Conservation (phyloP, 768 basidiomycete species). For the Collybiopsis luxurians region DNA sequence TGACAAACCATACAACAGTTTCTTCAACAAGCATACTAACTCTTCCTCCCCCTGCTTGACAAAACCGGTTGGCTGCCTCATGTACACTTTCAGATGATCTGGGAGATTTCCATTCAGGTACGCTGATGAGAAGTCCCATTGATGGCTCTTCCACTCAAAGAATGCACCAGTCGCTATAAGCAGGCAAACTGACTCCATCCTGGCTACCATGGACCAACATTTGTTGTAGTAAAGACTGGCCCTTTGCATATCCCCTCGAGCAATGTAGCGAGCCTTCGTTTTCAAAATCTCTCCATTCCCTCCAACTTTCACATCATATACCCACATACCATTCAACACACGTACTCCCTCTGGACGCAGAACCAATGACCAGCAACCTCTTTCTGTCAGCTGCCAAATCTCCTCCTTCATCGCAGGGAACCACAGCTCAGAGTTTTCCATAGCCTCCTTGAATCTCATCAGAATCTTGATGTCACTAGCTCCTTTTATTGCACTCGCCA, state of each 20-base stretch:
- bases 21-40: background rate
- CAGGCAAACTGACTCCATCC: slow-evolving; percentile 9
- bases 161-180: slow-evolving; percentile 12
- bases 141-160: background rate
- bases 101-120: slow-evolving; percentile 17
- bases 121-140: slow-evolving; percentile 14
- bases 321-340: slow-evolving; percentile 16
- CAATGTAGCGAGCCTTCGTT: slow-evolving; percentile 17
- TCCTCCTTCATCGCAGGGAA: background rate
- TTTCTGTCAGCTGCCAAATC: background rate
- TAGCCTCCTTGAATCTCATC: background rate
- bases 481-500: background rate
- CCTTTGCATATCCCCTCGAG: slow-evolving; percentile 19
- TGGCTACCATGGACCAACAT: slow-evolving; percentile 6
- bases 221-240: slow-evolving; percentile 23
- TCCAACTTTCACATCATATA: slow-evolving; percentile 25
- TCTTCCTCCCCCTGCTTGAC: slow-evolving; percentile 7
- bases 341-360: background rate
- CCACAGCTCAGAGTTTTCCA: background rate
- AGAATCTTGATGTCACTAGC: background rate
- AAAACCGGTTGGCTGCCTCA: slow-evolving; percentile 18
- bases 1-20: background rate
- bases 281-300: slow-evolving; percentile 17
- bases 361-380: background rate
- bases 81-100: slow-evolving; percentile 14